Evolutionary conservation across 305 asterid genomes (phyloP), one percentile per base, ranked within the genome.

Genomic region (Solanum hybrid): DNA sequence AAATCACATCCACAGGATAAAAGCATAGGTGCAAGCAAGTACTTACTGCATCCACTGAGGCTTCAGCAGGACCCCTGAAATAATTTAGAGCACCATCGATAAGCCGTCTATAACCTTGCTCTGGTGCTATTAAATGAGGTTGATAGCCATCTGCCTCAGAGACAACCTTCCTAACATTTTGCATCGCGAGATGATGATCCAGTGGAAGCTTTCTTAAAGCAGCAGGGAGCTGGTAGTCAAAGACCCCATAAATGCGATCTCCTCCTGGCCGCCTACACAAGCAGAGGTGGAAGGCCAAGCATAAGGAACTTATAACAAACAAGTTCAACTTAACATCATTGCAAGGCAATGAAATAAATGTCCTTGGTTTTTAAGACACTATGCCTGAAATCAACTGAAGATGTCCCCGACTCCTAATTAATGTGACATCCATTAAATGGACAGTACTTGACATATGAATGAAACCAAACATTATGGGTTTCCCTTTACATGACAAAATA

Each of bases 11-110:
- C 68, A 70, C 68, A 26, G 51, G 76, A 72, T 32, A 24, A 31
- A 87, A 33, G 75, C 38, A 81, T 31, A 85, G 36, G 79, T 61
- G 2, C 29, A n/a, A 10, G 29, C 4, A 87, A 87, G 87, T 31
- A 90, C 93, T 91, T 84, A 92, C 95, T 57, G 93, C 93, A 89
- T 93, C 93, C 38, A 91, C 95, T 29, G 95, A 89, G 88, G 95
- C 93, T 91, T 93, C 94, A 77, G 94, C 95, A 72, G 95, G 95
- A 61, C 92, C 95, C 88, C 92, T 90, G 91, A 93, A 91, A 92
- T 92, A 93, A 88, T 90, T 91, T 15, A 93, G 84, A 51, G 95
- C 91, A 13, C 91, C 89, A 7, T 93, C 95, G 38, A 93, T 93
- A 86, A 92, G 90, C 61, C 95, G 93, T 51, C 94, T 82, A 75